Evolutionary conservation across 1,284 basidiomycete genomes (phyloP).

Genomic region (Cutaneotrichosporon sp.): DNA sequence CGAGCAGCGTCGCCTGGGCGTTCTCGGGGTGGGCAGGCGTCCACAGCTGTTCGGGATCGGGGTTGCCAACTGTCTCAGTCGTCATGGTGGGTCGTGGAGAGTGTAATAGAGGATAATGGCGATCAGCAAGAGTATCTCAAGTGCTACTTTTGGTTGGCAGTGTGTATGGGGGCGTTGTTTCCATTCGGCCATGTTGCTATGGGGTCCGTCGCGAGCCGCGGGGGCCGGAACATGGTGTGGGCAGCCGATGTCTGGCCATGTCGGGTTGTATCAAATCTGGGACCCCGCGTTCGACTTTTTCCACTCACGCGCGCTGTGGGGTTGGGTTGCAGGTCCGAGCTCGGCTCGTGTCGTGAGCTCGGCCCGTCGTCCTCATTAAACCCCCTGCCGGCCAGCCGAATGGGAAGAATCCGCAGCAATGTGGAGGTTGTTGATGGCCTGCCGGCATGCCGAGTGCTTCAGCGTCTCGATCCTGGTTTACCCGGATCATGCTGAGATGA

Average conservation of each 20-base stretch:
- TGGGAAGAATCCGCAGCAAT: too few relatives aligned
- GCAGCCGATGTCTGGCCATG: too few relatives aligned
- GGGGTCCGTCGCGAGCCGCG: neutral
- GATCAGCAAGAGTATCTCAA: too few relatives aligned
- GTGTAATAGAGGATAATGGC: neutral
- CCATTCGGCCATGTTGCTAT: too few relatives aligned
- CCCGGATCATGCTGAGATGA: too few relatives aligned
- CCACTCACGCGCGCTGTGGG: neutral
- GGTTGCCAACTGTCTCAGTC: slow-evolving; percentile 1
- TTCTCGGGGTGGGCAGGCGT: slow-evolving; percentile 52
- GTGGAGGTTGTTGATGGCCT: too few relatives aligned
- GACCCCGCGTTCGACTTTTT: neutral
- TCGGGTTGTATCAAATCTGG: too few relatives aligned
- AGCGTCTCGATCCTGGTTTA: too few relatives aligned
- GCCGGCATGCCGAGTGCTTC: too few relatives aligned
- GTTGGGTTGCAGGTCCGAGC: neutral
- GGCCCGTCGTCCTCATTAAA: neutral
- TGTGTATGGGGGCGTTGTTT: too few relatives aligned
- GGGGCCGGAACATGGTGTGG: neutral
- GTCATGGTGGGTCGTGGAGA: neutral
- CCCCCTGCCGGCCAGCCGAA: neutral
- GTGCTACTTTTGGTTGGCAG: too few relatives aligned
- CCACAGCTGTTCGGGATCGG: slow-evolving; percentile 50
- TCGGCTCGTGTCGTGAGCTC: too few relatives aligned
- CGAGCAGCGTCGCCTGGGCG: slow-evolving; percentile 59